Conservation (phyloP, 192 early-diverging fungal genomes). For the Geosiphon pyriformis region DNA sequence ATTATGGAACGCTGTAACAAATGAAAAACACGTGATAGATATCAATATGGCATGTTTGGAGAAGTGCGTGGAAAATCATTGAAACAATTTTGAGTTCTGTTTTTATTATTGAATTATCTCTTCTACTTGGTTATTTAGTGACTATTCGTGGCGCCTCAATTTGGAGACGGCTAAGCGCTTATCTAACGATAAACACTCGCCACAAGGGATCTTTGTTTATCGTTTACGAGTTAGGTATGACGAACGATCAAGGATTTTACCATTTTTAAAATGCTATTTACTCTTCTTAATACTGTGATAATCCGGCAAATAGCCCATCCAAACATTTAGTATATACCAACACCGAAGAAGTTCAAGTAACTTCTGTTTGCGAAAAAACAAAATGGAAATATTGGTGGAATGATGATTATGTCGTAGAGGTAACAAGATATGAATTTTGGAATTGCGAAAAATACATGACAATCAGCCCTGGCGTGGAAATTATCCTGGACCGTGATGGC, state of each 20-base stretch:
- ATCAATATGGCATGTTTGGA: constrained; percentile 31
- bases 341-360: constrained; percentile 25
- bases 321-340: constrained; percentile 29
- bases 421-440: constrained; percentile 40
- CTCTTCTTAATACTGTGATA: too few species aligned
- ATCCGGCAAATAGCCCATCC: neutral
- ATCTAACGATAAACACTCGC: constrained; percentile 20
- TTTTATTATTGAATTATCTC: neutral
- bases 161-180: constrained; percentile 31
- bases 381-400: constrained; percentile 37
- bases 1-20: constrained; percentile 35
- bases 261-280: neutral
- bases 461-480: constrained; percentile 6
- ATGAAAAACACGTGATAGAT: constrained; percentile 26
- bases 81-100: too few species aligned
- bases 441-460: neutral
- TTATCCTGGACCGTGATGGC: neutral
- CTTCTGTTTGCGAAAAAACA: constrained; percentile 30
- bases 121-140: constrained; percentile 16
- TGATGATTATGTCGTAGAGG: constrained; percentile 33
- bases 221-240: constrained; percentile 26
- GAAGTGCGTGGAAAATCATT: constrained; percentile 22
- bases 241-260: too few species aligned
- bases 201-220: constrained; percentile 33
- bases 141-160: constrained; percentile 36